Conservation (phyloP, 148 eudicot genomes). For the Fagopyrum esculentum region DNA sequence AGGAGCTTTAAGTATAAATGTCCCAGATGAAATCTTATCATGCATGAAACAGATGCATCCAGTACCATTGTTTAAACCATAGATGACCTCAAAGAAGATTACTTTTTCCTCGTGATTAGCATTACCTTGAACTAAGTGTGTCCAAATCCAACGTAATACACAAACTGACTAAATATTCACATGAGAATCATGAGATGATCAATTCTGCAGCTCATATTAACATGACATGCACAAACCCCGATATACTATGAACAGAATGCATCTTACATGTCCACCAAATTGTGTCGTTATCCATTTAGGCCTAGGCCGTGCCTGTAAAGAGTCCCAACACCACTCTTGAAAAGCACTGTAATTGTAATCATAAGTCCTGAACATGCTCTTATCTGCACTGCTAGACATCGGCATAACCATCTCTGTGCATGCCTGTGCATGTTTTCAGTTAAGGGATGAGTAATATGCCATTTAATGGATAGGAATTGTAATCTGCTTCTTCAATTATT, state of each 20-base stretch:
- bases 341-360: constrained; percentile 49
- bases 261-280: constrained; percentile 91
- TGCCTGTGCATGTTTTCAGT: constrained; percentile 37
- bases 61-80: background rate
- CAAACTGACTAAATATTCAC: background rate
- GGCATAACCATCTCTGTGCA: constrained; percentile 99
- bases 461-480: background rate
- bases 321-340: constrained; percentile 48
- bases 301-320: constrained; percentile 57
- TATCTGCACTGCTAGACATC: constrained; percentile 51
- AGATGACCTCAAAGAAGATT: background rate
- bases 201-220: background rate
- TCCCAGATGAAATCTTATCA: background rate
- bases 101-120: background rate
- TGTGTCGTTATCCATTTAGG: constrained; percentile 81
- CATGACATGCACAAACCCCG: background rate
- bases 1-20: background rate
- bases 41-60: background rate
- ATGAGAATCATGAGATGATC: background rate
- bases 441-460: background rate
- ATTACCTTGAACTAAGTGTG: background rate
- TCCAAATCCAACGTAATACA: background rate
- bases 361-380: constrained; percentile 72
- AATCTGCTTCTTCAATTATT: background rate
- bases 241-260: background rate